These are phyloP conservation scores for Nematodospora valgi DNA, from an alignment of 805 yeast genomes.

Conservation along the genomic window DNA sequence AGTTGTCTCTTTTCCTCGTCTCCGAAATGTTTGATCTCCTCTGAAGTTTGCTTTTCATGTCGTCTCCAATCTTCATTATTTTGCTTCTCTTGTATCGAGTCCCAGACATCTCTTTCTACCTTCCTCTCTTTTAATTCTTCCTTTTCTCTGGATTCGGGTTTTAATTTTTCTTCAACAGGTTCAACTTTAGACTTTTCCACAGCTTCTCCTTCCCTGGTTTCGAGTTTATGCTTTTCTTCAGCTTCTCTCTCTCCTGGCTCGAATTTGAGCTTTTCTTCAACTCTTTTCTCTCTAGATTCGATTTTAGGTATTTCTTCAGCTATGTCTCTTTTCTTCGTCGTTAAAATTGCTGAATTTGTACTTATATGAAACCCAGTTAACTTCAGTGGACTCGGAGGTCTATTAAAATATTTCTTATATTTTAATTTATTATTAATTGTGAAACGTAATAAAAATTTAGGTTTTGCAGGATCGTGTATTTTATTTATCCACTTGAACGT, in stretches of 20 bases:
- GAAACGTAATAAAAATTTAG: slow-evolving; percentile 16
- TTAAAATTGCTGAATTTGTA: too few species aligned
- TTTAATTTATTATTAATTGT: slow-evolving; percentile 17
- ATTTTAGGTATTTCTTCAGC: slow-evolving; percentile 1
- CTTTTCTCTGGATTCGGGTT: too few species aligned
- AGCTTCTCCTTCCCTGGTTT: too few species aligned
- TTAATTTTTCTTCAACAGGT: too few species aligned
- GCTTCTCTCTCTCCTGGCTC: not conserved
- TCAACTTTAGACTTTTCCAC: too few species aligned
- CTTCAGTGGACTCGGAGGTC: slow-evolving; percentile 4
- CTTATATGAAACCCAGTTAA: slow-evolving; percentile 12
- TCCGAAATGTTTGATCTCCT: too few species aligned
- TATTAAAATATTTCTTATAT: slow-evolving; percentile 12
- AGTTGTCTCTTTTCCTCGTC: too few species aligned
- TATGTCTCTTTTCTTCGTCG: slow-evolving; percentile 7
- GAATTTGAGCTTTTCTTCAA: not conserved
- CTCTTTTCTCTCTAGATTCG: not conserved
- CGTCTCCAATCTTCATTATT: too few species aligned
- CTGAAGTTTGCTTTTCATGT: too few species aligned
- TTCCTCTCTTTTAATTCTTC: too few species aligned
- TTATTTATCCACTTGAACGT: slow-evolving; percentile 28
- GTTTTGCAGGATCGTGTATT: slow-evolving; percentile 17
- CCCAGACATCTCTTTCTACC: not conserved
- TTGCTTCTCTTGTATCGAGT: not conserved
- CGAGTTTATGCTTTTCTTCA: too few species aligned